Conservation (phyloP, 345 rosid species). For the Lagerstroemia speciosa region DNA sequence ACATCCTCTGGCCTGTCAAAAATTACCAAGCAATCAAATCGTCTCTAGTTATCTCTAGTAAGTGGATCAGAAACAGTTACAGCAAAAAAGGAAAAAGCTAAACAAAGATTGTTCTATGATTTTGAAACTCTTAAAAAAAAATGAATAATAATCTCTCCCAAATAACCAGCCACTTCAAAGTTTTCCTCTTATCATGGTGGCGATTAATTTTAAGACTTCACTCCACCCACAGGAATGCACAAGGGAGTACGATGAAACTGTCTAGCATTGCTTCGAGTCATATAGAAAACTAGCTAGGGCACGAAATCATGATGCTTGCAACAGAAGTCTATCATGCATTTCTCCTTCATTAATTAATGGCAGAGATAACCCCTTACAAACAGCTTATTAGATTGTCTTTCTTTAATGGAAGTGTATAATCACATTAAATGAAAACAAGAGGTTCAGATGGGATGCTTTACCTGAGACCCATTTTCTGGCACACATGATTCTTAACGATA, state of each 20-base stretch:
- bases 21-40: background rate
- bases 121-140: background rate
- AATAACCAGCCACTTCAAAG: background rate
- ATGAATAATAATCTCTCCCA: background rate
- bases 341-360: background rate
- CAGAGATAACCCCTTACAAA: background rate
- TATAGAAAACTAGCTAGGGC: background rate
- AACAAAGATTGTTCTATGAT: background rate
- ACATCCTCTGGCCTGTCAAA: conserved; percentile 63
- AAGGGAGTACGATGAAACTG: background rate
- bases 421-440: background rate
- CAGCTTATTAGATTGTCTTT: background rate
- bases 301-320: background rate
- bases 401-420: background rate
- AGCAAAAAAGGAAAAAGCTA: background rate
- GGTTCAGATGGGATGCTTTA: conserved; percentile 11
- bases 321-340: background rate
- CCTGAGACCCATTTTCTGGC: conserved; percentile 70
- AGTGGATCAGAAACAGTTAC: background rate
- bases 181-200: background rate
- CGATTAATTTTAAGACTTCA: background rate
- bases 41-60: background rate
- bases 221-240: background rate
- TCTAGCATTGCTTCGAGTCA: background rate
- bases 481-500: conserved; percentile 56